Evolutionary conservation across 2,329 filamentous ascomycete species (phyloP), one percentile per base, ranked within the genome.

Genomic region (Endoconidiophora polonica): DNA sequence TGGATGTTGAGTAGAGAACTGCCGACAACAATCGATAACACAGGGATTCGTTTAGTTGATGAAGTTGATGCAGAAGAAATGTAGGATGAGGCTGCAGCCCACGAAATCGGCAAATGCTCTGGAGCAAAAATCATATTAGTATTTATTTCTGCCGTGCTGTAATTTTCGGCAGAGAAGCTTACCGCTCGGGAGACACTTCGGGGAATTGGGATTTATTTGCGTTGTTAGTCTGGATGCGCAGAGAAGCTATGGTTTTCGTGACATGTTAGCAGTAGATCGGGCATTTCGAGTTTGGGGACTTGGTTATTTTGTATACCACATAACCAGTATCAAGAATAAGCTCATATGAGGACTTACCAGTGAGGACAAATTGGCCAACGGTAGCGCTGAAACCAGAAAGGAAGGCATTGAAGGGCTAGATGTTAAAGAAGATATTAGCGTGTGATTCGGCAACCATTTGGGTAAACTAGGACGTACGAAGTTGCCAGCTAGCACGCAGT

Each of bases 31-130:
- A 33, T 10, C 29, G 29, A 12, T 33, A 33, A 33, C 29, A 5
- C 29, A 10, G 29, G 29, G 29, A 33, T 33, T 33, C 29, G 18
- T 57, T 71, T 73, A 98, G 75, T 98, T 98, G 72, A 98, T 96
- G 67, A 98, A 98, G 75, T 98, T 98, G 64, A 96, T 80, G 68
- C 88, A 95, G 74, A 98, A 98, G 70, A 96, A 94, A 71, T 98
- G 91, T 65, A 96, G 69, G 63, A 96, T 86, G 64, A 98, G 65
- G 65, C 88, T 95, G 63, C 90, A 91, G 59, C 95, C 86, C 54
- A 98, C 74, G 63, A 83, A 98, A 68, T 98, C 91, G 62, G 91
- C 88, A 65, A 98, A 98, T 38, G 91, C 90, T 64, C 87, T 93
- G 58, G n/a, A 33, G 14, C 37, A n/a, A 18, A 22, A 44, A 33